These are phyloP conservation scores for Hibiscus trionum DNA, from an alignment of 345 rosid species.

Conservation along the genomic window DNA sequence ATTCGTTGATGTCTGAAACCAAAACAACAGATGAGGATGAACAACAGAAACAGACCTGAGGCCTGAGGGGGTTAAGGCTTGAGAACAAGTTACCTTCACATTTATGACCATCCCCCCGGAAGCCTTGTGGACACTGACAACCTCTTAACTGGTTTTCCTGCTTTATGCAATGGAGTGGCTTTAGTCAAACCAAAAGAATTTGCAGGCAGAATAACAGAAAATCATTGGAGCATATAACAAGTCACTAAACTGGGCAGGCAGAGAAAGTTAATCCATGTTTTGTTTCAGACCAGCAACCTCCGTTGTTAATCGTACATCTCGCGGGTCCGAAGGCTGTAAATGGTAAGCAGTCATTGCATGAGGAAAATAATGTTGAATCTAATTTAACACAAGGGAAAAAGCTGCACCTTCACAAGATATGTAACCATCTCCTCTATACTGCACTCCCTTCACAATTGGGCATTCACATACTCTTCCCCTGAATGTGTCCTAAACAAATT, in stretches of 20 bases:
- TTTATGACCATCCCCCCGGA: conserved; percentile 50
- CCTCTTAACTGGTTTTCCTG: conserved; percentile 59
- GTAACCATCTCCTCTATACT: conserved; percentile 91
- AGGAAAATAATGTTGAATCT: not conserved
- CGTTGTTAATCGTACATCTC: conserved; percentile 58
- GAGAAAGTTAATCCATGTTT: conserved; percentile 49
- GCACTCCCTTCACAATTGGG: conserved; percentile 70
- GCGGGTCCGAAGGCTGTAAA: conserved; percentile 67
- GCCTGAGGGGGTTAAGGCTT: not conserved
- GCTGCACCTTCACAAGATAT: conserved; percentile 59
- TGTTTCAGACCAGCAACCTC: conserved; percentile 93
- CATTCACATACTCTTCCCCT: conserved; percentile 94
- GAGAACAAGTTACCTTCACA: conserved; percentile 52
- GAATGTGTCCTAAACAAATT: conserved; percentile 67
- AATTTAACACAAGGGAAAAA: not conserved
- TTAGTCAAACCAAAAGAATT: not conserved
- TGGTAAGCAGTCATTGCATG: not conserved
- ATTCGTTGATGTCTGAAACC: conserved; percentile 64
- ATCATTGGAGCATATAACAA: not conserved
- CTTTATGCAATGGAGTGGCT: conserved; percentile 7
- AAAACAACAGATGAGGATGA: not conserved
- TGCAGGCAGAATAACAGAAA: not conserved
- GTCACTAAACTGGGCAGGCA: conserved; percentile 73
- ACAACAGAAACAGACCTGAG: not conserved
- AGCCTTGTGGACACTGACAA: conserved; percentile 81